Evolutionary conservation across 148 eudicot species (phyloP), one percentile per base, ranked within the genome.

Genomic region (Pharnaceum exiguum): DNA sequence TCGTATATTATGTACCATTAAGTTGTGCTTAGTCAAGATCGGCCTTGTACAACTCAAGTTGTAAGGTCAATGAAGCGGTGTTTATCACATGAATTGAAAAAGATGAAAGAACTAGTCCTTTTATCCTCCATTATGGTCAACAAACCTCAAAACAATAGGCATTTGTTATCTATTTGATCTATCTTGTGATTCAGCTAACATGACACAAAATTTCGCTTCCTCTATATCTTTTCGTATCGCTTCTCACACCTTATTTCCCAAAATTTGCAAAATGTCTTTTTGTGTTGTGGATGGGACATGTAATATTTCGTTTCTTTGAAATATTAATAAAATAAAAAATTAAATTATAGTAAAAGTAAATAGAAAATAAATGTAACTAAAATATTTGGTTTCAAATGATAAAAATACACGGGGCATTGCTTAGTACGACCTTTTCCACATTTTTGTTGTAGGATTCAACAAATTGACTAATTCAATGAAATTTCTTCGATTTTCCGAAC

Each of bases 81-180:
- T 49, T 13, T 5, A 3, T 1, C 9, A 61, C 57, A 37, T 49
- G 56, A 18, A n/a, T n/a, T n/a, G n/a, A n/a, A 61, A 3, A 7
- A 46, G 2, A 4, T 30, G 24, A 21, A 58, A 58, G 31, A 44
- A 17, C 1, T 19, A 19, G 3, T 43, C 38, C 5, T 29, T 15
- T 3, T 39, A 11, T 1, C 10, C 27, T 2, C 61, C 61, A 27
- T n/a, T 15, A 1, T 57, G 26, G 31, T 57, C 48, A 38, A 57
- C 36, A 26, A 40, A 40, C 42, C 48, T 43, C 51, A 58, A 43
- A 43, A 58, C 42, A 24, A 39, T 56, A 11, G 23, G 8, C 47
- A 56, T 56, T 56, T 56, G 60, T 6, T 56, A 46, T 16, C 13
- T 38, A 10, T 38, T 3, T 10, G 13, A 38, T 38, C 11, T 38